phyloP scores from a whole-genome alignment of 2,329 filamentous ascomycete species.

The Ophiostoma piceae region DNA sequence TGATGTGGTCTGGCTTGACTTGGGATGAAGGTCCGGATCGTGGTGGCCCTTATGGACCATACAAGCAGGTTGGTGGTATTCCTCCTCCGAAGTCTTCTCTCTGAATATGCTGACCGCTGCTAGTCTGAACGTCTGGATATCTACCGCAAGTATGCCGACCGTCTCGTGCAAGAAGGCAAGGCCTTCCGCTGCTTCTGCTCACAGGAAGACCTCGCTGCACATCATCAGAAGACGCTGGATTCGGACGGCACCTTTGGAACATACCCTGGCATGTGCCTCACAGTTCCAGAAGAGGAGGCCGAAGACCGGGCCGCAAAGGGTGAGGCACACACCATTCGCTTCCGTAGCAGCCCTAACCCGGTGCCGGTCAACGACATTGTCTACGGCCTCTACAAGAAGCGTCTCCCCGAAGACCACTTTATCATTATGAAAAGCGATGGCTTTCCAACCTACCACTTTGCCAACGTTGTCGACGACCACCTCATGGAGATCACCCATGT shows the following conservation, averaged over 20 bases:
- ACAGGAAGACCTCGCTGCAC: slow-evolving; percentile 60
- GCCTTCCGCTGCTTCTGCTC: slow-evolving; percentile 95
- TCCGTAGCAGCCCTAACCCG: slow-evolving; percentile 59
- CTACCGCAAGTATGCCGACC: slow-evolving; percentile 66
- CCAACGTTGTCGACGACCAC: slow-evolving; percentile 95
- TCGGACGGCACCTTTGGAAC: slow-evolving; percentile 42
- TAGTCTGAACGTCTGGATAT: slow-evolving; percentile 72
- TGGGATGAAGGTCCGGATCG: slow-evolving; percentile 93
- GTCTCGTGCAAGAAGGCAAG: slow-evolving; percentile 62
- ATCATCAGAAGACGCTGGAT: slow-evolving; percentile 59
- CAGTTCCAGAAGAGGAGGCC: slow-evolving; percentile 62
- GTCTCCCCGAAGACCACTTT: slow-evolving; percentile 65
- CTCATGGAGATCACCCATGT: slow-evolving; percentile 95
- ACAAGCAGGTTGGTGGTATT: slow-evolving; percentile 62
- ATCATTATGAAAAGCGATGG: slow-evolving; percentile 89
- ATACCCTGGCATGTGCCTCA: slow-evolving; percentile 63
- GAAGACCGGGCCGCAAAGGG: slow-evolving; percentile 62
- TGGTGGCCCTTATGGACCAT: slow-evolving; percentile 77
- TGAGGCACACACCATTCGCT: slow-evolving; percentile 70
- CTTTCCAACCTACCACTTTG: slow-evolving; percentile 91
- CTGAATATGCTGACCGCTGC: neutral
- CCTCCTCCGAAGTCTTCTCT: neutral
- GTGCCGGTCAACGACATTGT: slow-evolving; percentile 70
- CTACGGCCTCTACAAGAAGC: slow-evolving; percentile 62
- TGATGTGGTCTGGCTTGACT: slow-evolving; percentile 80